A percentile compares a stretch with the other conserved stretches of the same genome.
Conservation (phyloP, 1,139 yeast genomes). For the Hansenula lynferdii region DNA sequence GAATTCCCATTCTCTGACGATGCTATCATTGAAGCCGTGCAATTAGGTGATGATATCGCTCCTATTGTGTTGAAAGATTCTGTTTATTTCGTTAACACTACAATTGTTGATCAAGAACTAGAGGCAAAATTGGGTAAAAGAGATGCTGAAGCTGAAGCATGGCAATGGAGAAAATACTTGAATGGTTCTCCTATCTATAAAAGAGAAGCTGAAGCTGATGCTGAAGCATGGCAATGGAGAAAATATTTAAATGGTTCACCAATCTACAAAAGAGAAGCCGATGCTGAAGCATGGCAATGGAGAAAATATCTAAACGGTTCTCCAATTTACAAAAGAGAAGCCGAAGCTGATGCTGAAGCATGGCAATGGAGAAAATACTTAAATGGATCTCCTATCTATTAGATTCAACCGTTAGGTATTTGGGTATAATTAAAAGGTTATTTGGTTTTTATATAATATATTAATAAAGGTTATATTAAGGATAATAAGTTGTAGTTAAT, state of each 20-base stretch:
- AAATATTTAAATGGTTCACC: not conserved
- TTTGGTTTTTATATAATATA: too few relatives aligned
- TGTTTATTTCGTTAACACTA: not conserved
- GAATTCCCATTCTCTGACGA: not conserved
- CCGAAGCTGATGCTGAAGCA: too few relatives aligned
- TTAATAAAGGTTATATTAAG: too few relatives aligned
- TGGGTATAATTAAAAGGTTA: too few relatives aligned
- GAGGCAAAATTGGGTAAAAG: not conserved
- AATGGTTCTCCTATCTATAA: not conserved
- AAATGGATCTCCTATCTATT: too few relatives aligned
- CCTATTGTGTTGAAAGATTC: not conserved
- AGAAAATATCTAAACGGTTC: not conserved
- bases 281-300: not conserved
- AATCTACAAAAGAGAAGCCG: not conserved
- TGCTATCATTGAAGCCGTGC: slow-evolving; percentile 1
- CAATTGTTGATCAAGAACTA: not conserved
- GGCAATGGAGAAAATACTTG: not conserved
- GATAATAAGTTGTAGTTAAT: too few relatives aligned
- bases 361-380: too few relatives aligned
- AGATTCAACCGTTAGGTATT: too few relatives aligned
- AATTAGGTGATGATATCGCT: not conserved
- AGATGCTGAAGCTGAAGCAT: slow-evolving; percentile 1
- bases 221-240: not conserved
- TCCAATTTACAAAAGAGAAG: too few relatives aligned
- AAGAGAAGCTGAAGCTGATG: slow-evolving; percentile 1